phyloP scores from a whole-genome alignment of 169 alveolate genomes.

The Miamiensis avidus region DNA sequence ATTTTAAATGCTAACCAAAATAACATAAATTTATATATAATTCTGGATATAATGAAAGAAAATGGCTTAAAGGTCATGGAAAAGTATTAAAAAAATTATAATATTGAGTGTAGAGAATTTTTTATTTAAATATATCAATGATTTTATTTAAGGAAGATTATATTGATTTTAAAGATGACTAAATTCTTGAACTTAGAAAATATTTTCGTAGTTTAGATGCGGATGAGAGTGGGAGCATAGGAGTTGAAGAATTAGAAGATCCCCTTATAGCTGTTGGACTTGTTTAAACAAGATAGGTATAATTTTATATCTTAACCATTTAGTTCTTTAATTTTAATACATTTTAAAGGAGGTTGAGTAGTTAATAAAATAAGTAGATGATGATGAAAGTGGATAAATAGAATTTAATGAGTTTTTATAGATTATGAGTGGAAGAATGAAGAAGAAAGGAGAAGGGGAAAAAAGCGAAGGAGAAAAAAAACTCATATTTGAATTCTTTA shows the following conservation, averaged over 20 bases:
- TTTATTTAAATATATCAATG: too few relatives aligned
- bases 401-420: conserved; percentile 54
- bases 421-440: conserved; percentile 49
- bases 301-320: not conserved
- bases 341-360: not conserved
- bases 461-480: conserved; percentile 20
- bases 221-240: conserved; percentile 58
- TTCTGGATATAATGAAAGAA: not conserved
- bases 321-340: too few relatives aligned
- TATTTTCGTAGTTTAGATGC: conserved; percentile 71
- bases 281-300: conserved; percentile 52
- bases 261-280: conserved; percentile 57
- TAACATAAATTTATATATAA: too few relatives aligned
- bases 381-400: conserved; percentile 43
- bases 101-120: too few relatives aligned
- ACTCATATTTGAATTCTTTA: conserved; percentile 44
- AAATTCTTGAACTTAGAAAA: conserved; percentile 55
- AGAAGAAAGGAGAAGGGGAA: conserved; percentile 10
- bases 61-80: conserved; percentile 18
- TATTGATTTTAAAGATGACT: conserved; percentile 70
- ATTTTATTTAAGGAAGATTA: conserved; percentile 29
- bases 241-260: conserved; percentile 59
- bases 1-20: not conserved
- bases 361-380: not conserved
- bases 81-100: not conserved